Evolutionary conservation across 2,329 filamentous ascomycete species (phyloP), one percentile per base, ranked within the genome.

Genomic region (Furcasterigmium furcatum): DNA sequence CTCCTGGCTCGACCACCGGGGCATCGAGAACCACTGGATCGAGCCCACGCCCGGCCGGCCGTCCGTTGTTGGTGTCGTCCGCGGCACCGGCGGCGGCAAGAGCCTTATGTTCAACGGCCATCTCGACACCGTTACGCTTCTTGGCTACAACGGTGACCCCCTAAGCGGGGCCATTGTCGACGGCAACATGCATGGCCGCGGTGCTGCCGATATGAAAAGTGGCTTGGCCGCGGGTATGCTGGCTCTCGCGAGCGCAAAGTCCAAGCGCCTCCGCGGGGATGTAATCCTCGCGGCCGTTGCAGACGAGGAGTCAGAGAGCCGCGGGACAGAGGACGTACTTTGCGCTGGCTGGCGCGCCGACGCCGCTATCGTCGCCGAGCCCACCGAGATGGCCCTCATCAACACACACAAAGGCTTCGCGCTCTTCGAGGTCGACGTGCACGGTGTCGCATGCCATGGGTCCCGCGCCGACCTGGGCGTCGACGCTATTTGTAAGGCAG

Each of bases 51-150:
- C 62, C 3, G 72, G 74, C 1, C 65, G 76, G 0, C 76, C 77
- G 1, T 80, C 76, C 0, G 62, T 80, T 1, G 62, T 80, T 3
- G 75, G 72, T 0, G 58, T 77, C 1, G 60, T 68, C 1, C 66
- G 68, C 4, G 76, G 77, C 2, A 62, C 58, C 1, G 74, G 74
- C 1, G 66, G 62, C 1, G 75, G 73, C 5, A 71, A 71, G 46
- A 71, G 59, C 2, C 53, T 79, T 5, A 76, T 79, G 68, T 59
- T 79, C 34, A 78, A 79, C 20, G 74, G 76, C 0, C 76, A 79
- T 47, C 65, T 73, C 1, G 75, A 80, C 44, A 79, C 76, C 0
- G 76, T 79, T 5, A 77, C 68, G 6, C 52, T 72, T 0, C 52
- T 61, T 5, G 72, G 72, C 3, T 77, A 79, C 46, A 67, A 71